A percentile compares a stretch with the other conserved stretches of the same genome.
Evolutionary conservation across 257 asterid genomes (phyloP).

Genomic region (Fraxinus pennsylvanica): DNA sequence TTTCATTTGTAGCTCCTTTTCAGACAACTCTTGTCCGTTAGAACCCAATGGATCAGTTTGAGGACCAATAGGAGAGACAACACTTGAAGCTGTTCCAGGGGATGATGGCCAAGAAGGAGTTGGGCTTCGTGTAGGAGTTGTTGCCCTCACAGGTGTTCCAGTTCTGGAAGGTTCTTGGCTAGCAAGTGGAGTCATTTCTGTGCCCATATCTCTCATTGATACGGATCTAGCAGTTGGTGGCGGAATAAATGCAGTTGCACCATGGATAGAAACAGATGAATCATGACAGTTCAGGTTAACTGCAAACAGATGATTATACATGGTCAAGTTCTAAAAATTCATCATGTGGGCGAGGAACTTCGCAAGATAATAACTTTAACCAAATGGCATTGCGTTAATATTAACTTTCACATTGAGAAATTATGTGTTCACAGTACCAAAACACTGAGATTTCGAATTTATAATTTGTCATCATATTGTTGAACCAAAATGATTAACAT

Average conservation of each 20-base stretch:
- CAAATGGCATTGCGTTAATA: not conserved
- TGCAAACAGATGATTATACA: not conserved
- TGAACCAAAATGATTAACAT: not conserved
- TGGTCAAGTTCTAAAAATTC: not conserved
- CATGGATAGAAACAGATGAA: slow-evolving; percentile 4
- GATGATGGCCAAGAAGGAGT: slow-evolving; percentile 85
- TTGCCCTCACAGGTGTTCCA: slow-evolving; percentile 74
- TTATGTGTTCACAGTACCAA: not conserved
- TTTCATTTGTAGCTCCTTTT: slow-evolving; percentile 69
- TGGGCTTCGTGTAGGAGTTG: slow-evolving; percentile 89
- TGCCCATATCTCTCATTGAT: slow-evolving; percentile 98
- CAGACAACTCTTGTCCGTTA: slow-evolving; percentile 60
- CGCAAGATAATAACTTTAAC: not conserved
- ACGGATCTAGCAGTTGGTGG: slow-evolving; percentile 71
- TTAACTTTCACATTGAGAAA: not conserved
- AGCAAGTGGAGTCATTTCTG: slow-evolving; percentile 98
- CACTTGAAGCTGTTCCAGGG: slow-evolving; percentile 52
- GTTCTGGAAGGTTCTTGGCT: slow-evolving; percentile 98
- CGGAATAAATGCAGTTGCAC: not conserved
- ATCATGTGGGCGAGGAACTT: not conserved
- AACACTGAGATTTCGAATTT: not conserved
- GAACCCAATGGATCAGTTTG: not conserved
- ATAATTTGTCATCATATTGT: not conserved
- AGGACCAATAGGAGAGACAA: not conserved
- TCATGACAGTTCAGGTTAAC: not conserved